Evolutionary conservation across 768 basidiomycete species (phyloP).

Genomic region (Hysterangium stoloniferum): DNA sequence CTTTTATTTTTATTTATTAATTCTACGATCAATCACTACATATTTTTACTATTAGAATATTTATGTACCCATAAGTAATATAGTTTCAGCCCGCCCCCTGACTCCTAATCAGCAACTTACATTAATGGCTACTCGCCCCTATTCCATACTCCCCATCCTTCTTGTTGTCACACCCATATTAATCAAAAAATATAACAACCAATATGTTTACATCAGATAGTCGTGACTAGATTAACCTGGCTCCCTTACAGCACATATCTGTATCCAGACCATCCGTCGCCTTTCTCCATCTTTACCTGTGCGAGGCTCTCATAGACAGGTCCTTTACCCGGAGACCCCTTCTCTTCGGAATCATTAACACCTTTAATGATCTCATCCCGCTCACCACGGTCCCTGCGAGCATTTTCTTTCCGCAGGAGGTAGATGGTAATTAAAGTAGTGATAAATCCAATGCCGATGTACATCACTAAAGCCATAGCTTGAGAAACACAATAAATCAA

Average conservation of each 20-base stretch:
- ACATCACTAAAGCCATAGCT: constrained; percentile 34
- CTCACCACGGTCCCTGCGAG: constrained; percentile 57
- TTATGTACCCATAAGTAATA: too few species aligned
- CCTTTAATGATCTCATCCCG: constrained; percentile 61
- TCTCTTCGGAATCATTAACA: constrained; percentile 27
- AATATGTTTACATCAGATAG: too few species aligned
- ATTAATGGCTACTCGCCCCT: too few species aligned
- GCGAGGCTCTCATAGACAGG: constrained; percentile 23
- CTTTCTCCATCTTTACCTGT: constrained; percentile 63
- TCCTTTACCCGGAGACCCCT: constrained; percentile 28
- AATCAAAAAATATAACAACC: too few species aligned
- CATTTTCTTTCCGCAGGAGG: constrained; percentile 52
- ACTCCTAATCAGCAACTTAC: too few species aligned
- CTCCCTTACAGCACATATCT: constrained; percentile 57
- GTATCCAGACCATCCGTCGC: constrained; percentile 72
- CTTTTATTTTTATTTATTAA: too few species aligned
- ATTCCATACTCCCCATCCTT: too few species aligned
- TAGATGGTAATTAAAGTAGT: constrained; percentile 34
- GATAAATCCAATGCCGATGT: constrained; percentile 57
- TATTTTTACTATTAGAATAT: too few species aligned
- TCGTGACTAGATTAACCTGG: too few species aligned
- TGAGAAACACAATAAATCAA: not conserved
- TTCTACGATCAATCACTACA: too few species aligned
- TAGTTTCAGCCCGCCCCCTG: too few species aligned
- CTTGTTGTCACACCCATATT: too few species aligned